Base-by-base conservation (phyloP, 2,329 filamentous ascomycete genomes). In the Aplosporella prunicola region DNA sequence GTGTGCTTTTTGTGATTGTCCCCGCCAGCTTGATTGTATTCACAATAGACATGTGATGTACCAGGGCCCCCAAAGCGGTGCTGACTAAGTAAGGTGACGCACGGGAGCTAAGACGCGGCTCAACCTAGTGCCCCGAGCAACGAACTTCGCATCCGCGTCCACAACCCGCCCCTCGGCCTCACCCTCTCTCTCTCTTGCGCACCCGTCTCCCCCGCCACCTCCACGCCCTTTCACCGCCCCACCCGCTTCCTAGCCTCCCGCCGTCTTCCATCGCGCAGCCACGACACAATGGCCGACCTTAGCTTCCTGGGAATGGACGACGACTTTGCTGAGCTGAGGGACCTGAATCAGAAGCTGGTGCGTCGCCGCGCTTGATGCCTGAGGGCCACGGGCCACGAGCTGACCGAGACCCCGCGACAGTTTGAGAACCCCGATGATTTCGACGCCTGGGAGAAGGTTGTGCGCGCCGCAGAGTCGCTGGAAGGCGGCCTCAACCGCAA, bases 401-500 rank as follows among this genome's bases (percentile, higher is more conserved):
- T 20, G 47, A 48, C 34, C 20, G n/a, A n/a, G n/a, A n/a, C n/a
- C n/a, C n/a, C n/a, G n/a, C n/a, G n/a, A n/a, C 49, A 80, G 76
- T 49, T 67, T 35, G 71, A 72, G 41, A 84, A 94, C 48, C 74
- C 85, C 9, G 91, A 98, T 60, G 88, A 85, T 55, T 96, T 94
- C 53, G 89, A 95, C 51, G 74, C 76, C 43, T 98, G 91, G 91
- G 89, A 96, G 63, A 89, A 86, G 60, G 76, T 96, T 40, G 79
- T 95, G 48, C 79, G 79, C 51, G 78, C 80, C 33, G 84, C 81
- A 47, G 86, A 95, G 59, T 71, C 72, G 34, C 79, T 94, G 45
- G 91, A 98, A 56, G 89, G 88, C 43, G 91, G 89, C 40, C 74
- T 98, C 45, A 95, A 93, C 58, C 82, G 91, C 51, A 98, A 98